Evolutionary conservation across 2,329 filamentous ascomycete genomes (phyloP).

Genomic region (Emergomyces orientalis): DNA sequence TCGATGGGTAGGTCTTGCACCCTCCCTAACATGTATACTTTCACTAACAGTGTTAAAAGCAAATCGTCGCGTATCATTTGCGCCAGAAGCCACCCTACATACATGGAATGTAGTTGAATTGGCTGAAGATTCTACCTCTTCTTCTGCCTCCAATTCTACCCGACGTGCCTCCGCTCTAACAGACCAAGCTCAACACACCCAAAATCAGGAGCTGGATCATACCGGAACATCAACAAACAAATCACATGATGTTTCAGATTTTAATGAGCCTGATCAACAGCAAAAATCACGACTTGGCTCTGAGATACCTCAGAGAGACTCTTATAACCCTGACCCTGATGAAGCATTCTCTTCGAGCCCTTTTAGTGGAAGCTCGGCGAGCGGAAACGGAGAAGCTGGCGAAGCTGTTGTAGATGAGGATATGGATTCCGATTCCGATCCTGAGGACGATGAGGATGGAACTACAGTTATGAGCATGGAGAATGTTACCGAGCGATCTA

Average conservation of each 20-base stretch:
- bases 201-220: neutral
- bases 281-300: constrained; percentile 48
- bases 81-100: constrained; percentile 90
- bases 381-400: constrained; percentile 38
- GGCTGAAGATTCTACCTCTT: constrained; percentile 73
- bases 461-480: constrained; percentile 77
- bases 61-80: constrained; percentile 90
- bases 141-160: constrained; percentile 63
- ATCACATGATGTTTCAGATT: constrained; percentile 10
- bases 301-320: constrained; percentile 54
- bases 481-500: constrained; percentile 61
- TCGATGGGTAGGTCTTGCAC: constrained; percentile 53
- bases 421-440: constrained; percentile 41
- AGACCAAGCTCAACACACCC: constrained; percentile 30
- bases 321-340: constrained; percentile 57
- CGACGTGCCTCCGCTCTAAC: constrained; percentile 59
- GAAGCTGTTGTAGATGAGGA: constrained; percentile 36
- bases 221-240: neutral
- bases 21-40: too few relatives aligned
- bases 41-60: constrained; percentile 35
- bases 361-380: constrained; percentile 53
- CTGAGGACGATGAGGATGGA: constrained; percentile 53
- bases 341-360: constrained; percentile 67
- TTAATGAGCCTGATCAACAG: constrained; percentile 12
- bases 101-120: constrained; percentile 94